Base-by-base conservation (phyloP, 176 grass and related monocot species). In the Carex myosuroides region DNA sequence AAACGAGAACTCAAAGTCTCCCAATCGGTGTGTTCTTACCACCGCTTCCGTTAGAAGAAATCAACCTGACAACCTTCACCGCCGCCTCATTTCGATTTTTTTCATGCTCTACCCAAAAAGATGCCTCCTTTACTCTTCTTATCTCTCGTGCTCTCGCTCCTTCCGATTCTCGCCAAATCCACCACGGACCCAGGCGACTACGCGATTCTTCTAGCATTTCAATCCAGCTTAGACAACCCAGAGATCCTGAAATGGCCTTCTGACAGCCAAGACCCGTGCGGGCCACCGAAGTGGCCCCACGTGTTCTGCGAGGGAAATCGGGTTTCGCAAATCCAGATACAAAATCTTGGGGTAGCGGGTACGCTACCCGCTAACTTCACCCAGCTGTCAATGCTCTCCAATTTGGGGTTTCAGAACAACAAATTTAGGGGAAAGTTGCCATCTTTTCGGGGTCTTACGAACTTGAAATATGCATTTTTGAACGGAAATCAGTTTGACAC, bases 321-420 rank as follows among this genome's bases (percentile, higher is more conserved):
- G 14, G 91, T 98, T n/a, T 63, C 87, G 33, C 92, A 98, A 87
- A 92, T 98, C 20, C 90, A 98, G 87, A 86, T 93, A 79, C 88
- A 94, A 88, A 1, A 48, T 37, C 44, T 87, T 2, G 88, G 62
- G 0, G 75, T 98, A 21, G n/a, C 71, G 4, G 92, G 95, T 1
- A 0, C 63, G 0, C 89, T 98, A 0, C 92, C 95, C 0, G 0
- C 52, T 1, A 56, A 62, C 55, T 61, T 98, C 84, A 17, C 87
- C 20, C 0, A 41, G 16, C 92, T 98, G 55, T 57, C 52, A 12
- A 86, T 84, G 39, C 92, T 98, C 3, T 29, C 54, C 46, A 89
- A 83, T 12, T 85, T 98, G 79, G 91, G 92, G 58, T 85, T 98
- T 29, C 95, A 98, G 82, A 85, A 58, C 63, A 98, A 98, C 89